Percentiles rank a stretch among this genome's conserved stretches.
Conservation (phyloP, 768 basidiomycete species). For the Peribolospora baueri region DNA sequence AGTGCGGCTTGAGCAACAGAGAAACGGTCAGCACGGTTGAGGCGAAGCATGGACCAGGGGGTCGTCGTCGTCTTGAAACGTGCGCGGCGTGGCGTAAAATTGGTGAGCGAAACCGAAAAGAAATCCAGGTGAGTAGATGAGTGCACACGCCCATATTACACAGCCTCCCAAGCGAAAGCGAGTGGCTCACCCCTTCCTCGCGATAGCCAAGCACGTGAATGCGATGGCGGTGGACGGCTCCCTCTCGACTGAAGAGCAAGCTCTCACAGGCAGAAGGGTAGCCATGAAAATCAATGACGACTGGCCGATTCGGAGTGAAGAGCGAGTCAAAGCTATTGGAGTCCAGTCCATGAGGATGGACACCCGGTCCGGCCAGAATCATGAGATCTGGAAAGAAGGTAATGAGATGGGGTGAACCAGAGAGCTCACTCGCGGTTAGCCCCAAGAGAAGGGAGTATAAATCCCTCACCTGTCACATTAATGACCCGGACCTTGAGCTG, state of each 20-base stretch:
- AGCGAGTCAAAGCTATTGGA: slow-evolving; percentile 38
- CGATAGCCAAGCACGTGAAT: slow-evolving; percentile 14
- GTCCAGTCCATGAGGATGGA: slow-evolving; percentile 50
- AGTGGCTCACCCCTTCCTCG: too few relatives aligned
- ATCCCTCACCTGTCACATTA: slow-evolving; percentile 29
- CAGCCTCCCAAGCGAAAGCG: too few relatives aligned
- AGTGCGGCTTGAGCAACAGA: too few relatives aligned
- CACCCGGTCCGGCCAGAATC: slow-evolving; percentile 43
- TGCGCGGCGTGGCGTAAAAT: too few relatives aligned
- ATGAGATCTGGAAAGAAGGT: slow-evolving; percentile 33
- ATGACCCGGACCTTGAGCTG: slow-evolving; percentile 59
- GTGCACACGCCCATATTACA: too few relatives aligned
- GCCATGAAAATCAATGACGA: slow-evolving; percentile 47
- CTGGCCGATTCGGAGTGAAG: slow-evolving; percentile 42
- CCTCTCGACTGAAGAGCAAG: slow-evolving; percentile 12
- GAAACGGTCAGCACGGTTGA: too few relatives aligned
- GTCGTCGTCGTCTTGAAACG: too few relatives aligned
- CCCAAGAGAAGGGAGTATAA: background rate
- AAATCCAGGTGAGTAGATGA: too few relatives aligned
- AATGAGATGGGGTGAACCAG: background rate
- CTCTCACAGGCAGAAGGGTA: slow-evolving; percentile 3
- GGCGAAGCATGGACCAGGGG: too few relatives aligned
- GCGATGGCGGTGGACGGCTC: slow-evolving; percentile 10
- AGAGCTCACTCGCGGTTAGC: background rate
- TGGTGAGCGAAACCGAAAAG: too few relatives aligned